phyloP scores from a whole-genome alignment of 352 stramenopile genomes.

The Phytopythium mirpurense region DNA sequence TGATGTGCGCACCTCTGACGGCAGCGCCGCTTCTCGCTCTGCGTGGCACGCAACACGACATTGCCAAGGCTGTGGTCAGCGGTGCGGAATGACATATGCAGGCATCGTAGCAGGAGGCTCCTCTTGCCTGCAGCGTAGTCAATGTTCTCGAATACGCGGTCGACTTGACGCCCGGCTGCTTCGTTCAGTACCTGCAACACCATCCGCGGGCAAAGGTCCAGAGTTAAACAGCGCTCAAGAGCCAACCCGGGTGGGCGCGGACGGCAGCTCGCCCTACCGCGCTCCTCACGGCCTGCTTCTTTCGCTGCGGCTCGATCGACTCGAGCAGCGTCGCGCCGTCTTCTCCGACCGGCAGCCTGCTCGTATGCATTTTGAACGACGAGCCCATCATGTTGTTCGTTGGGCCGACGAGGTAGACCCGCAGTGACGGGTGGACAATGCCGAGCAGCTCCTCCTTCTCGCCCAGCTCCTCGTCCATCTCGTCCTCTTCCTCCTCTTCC shows the following conservation, averaged over 20 bases:
- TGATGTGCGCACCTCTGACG: constrained; percentile 44
- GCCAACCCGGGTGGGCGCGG: too few relatives aligned
- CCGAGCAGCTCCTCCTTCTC: constrained; percentile 9
- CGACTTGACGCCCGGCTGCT: constrained; percentile 7
- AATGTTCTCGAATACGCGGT: constrained; percentile 40
- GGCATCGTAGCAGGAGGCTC: too few relatives aligned
- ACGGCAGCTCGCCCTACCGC: too few relatives aligned
- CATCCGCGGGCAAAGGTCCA: not conserved
- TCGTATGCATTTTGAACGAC: not conserved
- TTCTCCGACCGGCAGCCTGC: constrained; percentile 15
- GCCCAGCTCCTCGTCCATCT: constrained; percentile 20
- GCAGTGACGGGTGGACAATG: not conserved
- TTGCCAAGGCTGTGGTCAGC: too few relatives aligned
- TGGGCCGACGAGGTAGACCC: not conserved
- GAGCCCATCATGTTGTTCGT: too few relatives aligned
- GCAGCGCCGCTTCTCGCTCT: constrained; percentile 41
- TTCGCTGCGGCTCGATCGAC: constrained; percentile 29
- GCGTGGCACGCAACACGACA: not conserved
- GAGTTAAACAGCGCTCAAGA: too few relatives aligned
- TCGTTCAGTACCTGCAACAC: not conserved
- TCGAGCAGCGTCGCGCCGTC: constrained; percentile 38
- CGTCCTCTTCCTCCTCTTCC: constrained; percentile 17
- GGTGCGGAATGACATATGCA: too few relatives aligned
- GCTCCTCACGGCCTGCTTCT: too few relatives aligned
- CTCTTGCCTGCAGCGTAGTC: constrained; percentile 35